Evolutionary conservation across 345 rosid species (phyloP), one percentile per base, ranked within the genome.

Genomic region (Euphorbia lathyris): DNA sequence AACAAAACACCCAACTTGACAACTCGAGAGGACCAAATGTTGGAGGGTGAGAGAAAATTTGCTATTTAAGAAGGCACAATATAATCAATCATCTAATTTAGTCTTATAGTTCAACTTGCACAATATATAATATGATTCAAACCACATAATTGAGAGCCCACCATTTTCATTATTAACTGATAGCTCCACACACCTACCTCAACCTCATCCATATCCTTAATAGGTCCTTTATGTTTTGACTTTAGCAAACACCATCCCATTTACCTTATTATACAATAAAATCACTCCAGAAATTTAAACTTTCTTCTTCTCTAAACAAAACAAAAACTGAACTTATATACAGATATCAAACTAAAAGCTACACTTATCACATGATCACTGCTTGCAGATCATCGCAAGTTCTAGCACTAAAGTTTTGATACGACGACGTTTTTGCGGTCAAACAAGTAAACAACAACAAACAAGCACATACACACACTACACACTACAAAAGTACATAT

Each of bases 231-330:
- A n/a, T 43, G 72, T 38, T 68, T 43, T 43, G 53, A 48, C 56
- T 68, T 68, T 27, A 58, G 13, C 72, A 69, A 43, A 69, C 57
- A 69, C 14, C 51, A 45, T 26, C 72, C 3, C 34, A 55, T 23
- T 11, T 23, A 23, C 29, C 60, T 22, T 56, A 0, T 13, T 30
- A n/a, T n/a, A n/a, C 62, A 32, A 27, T 3, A 25, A 11, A 27
- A 11, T 6, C 62, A 58, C 29, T 14, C 29, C 59, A 55, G 59
- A 3, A 22, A 55, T 11, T 17, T 11, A 23, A 40, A 40, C 43
- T 40, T 40, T 40, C 43, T 40, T 9, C 6, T 9, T 40, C 11
- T 9, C 11, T 9, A 4, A 4, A 5, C 43, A 40, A 40, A 40
- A 32, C 2, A 5, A 40, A 40, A 9, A 6, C 17, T 26, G 2